Conservation (phyloP, 2,329 filamentous ascomycete species). For the Beauveria caledonica region DNA sequence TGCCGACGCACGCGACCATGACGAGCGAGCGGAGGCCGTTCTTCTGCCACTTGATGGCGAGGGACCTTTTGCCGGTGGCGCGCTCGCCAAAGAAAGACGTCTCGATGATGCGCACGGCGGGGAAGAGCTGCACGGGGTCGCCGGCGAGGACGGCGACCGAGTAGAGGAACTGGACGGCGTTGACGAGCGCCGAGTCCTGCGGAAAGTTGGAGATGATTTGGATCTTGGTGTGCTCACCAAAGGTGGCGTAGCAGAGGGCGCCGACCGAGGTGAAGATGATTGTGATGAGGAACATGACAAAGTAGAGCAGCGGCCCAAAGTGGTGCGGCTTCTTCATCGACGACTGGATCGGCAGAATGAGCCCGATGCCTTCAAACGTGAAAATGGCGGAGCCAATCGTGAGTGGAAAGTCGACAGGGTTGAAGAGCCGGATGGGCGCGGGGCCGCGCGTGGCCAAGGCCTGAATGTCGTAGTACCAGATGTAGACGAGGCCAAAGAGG, state of each 20-base stretch:
- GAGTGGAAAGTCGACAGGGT: constrained; percentile 58
- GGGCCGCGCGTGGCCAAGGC: constrained; percentile 48
- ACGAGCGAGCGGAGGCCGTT: constrained; percentile 54
- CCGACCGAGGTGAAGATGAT: constrained; percentile 65
- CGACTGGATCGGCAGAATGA: constrained; percentile 68
- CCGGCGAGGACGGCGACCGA: constrained; percentile 65
- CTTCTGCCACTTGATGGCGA: constrained; percentile 67
- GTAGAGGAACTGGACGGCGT: constrained; percentile 68
- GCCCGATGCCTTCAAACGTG: constrained; percentile 70
- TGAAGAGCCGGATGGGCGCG: constrained; percentile 58
- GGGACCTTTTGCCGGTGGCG: constrained; percentile 55
- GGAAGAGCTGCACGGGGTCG: constrained; percentile 67
- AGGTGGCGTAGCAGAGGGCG: constrained; percentile 65
- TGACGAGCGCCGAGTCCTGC: constrained; percentile 62
- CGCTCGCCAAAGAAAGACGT: constrained; percentile 56
- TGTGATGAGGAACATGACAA: constrained; percentile 67
- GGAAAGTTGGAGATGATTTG: constrained; percentile 72
- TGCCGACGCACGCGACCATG: constrained; percentile 49
- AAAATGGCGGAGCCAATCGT: constrained; percentile 69
- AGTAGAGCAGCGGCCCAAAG: constrained; percentile 56
- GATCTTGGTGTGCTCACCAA: constrained; percentile 59
- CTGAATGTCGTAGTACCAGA: constrained; percentile 62
- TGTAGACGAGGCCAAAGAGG: constrained; percentile 60
- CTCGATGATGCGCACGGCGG: constrained; percentile 64
- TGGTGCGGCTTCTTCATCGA: constrained; percentile 64